Base-by-base conservation (phyloP, 2,329 filamentous ascomycete species). In the Fusarium equiseti region DNA sequence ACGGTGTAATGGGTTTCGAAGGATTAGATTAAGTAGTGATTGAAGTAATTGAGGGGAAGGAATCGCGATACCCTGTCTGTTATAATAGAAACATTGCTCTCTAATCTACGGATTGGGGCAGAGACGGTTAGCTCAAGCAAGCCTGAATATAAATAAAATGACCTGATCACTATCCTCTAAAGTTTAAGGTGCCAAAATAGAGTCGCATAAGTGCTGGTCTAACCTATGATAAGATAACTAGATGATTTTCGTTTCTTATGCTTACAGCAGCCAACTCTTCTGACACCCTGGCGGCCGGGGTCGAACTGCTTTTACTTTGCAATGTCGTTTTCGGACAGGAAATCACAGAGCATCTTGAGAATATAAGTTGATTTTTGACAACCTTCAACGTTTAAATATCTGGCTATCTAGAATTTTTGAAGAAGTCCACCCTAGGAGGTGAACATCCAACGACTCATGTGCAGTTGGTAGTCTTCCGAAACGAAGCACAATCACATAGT, bases 1-100 rank as follows among this genome's bases (percentile, higher is more conserved):
- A 87, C 46, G 85, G 85, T 51, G 80, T 87, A n/a, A 73, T 86
- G 68, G 83, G 82, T 8, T 86, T 87, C 63, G 82, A 84, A 15
- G 84, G 82, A 10, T 62, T 87, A 69, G 84, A 86, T 61, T 86
- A 66, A 69, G 42, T 24, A 31, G 35, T 38, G 35, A 3, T 38
- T 38, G 35, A 38, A 38, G 35, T 6, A 38, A n/a, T 38, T n/a
- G 10, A 38, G 18, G 32, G 35, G 22, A 40, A 15, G 22, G 4
- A 50, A 24, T 31, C 9, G 8, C 50, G 68, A 71, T 71, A 71
- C 68, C 67, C 68, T 31, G 27, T 59, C 35, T 40, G 44, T 57
- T 15, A 42, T n/a, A 38, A 12, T 38, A 38, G 35, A 38, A 38
- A 12, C 35, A 12, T n/a, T n/a, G 35, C 35, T 38, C 35, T n/a